A percentile compares a stretch with the other conserved stretches of the same genome.
These are phyloP conservation scores for Lasiosphaeria ovina DNA, from an alignment of 495 filamentous ascomycete species.

Conservation along the genomic window DNA sequence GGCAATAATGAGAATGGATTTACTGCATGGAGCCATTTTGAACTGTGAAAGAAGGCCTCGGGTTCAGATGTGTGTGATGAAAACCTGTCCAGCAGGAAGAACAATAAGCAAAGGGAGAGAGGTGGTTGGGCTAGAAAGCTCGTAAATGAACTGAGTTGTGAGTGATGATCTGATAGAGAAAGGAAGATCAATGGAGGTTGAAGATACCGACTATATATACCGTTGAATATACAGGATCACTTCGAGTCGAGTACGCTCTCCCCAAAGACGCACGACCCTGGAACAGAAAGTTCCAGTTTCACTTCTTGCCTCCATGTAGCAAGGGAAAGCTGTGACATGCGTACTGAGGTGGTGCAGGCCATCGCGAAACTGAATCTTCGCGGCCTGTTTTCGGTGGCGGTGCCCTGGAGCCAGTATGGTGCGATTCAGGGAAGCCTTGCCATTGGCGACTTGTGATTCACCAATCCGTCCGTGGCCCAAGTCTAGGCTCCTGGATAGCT, in stretches of 20 bases:
- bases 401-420: no score
- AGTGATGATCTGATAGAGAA: background rate
- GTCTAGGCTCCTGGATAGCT: background rate
- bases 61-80: background rate
- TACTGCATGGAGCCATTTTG: constrained; percentile 19
- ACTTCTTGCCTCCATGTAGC: no score
- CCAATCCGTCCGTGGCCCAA: background rate
- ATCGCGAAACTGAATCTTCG: no score
- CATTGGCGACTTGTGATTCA: background rate
- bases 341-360: no score
- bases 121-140: background rate
- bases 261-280: no score
- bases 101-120: background rate
- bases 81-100: constrained; percentile 35
- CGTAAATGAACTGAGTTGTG: background rate
- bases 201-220: background rate
- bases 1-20: constrained; percentile 29
- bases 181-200: background rate
- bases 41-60: constrained; percentile 6
- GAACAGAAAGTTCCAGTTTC: no score
- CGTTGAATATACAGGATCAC: no score
- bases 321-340: no score
- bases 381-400: no score
- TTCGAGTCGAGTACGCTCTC: no score
- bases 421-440: no score